Percentiles rank a stretch among this genome's conserved stretches.
Conservation (phyloP, 148 eudicot genomes). For the Chenopodium suecicum region DNA sequence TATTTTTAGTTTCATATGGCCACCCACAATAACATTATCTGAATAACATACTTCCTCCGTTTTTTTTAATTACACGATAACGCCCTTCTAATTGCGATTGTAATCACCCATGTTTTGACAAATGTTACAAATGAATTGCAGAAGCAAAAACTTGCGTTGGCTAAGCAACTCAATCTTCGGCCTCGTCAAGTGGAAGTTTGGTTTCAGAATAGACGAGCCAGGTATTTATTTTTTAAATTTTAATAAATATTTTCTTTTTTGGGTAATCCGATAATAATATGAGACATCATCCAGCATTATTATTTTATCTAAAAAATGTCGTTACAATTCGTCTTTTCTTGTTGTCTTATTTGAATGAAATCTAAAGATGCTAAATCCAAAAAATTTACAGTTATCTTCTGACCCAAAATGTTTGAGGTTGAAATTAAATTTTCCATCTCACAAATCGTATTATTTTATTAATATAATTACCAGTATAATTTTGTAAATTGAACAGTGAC, state of each 20-base stretch:
- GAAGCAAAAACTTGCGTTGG: constrained; percentile 79
- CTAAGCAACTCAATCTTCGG: constrained; percentile 73
- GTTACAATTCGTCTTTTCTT: background rate
- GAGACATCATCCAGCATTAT: background rate
- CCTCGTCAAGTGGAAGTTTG: constrained; percentile 97
- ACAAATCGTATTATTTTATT: background rate
- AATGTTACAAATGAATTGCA: constrained; percentile 25
- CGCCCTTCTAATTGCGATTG: too few relatives aligned
- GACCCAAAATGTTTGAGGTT: background rate
- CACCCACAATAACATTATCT: too few relatives aligned
- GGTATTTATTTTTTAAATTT: constrained; percentile 32
- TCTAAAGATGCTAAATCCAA: background rate
- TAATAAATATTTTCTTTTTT: background rate
- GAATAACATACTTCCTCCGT: too few relatives aligned
- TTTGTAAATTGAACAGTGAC: background rate
- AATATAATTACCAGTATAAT: background rate
- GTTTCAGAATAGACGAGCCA: constrained; percentile 93
- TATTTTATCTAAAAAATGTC: background rate
- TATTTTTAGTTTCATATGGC: too few relatives aligned
- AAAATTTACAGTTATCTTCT: background rate
- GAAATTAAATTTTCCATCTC: background rate
- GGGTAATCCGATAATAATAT: background rate
- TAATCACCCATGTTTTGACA: too few relatives aligned
- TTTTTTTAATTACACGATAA: too few relatives aligned
- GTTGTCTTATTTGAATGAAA: background rate